These are phyloP conservation scores for Phytophthora citrophthora DNA, from an alignment of 352 stramenopile species.

Conservation along the genomic window DNA sequence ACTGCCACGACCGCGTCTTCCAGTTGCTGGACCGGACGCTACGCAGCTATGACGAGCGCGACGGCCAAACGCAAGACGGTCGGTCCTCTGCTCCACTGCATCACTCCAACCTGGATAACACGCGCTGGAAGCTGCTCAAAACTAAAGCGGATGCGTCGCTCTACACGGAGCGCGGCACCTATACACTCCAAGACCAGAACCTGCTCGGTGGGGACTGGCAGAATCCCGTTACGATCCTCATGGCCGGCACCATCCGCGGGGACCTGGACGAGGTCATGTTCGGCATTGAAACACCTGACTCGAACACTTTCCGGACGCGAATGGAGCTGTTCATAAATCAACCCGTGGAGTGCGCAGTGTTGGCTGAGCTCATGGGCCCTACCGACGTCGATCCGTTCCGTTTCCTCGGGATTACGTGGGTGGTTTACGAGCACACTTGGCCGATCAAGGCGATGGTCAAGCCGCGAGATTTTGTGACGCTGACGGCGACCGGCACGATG, in stretches of 20 bases:
- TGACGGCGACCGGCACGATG: slow-evolving; percentile 37
- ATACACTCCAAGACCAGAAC: slow-evolving; percentile 18
- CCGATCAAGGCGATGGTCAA: slow-evolving; percentile 29
- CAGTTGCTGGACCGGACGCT: slow-evolving; percentile 35
- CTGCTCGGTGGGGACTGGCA: slow-evolving; percentile 30
- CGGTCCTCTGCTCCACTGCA: slow-evolving; percentile 4
- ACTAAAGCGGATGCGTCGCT: slow-evolving; percentile 24
- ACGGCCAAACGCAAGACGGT: slow-evolving; percentile 11
- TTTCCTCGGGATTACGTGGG: slow-evolving; percentile 40
- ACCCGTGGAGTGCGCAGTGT: slow-evolving; percentile 19
- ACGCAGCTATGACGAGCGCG: slow-evolving; percentile 36
- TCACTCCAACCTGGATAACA: slow-evolving; percentile 30
- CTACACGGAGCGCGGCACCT: slow-evolving; percentile 22
- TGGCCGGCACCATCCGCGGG: slow-evolving; percentile 18
- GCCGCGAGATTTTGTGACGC: slow-evolving; percentile 39
- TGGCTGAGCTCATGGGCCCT: slow-evolving; percentile 29
- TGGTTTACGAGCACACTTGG: slow-evolving; percentile 24
- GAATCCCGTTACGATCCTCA: slow-evolving; percentile 20
- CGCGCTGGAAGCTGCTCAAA: slow-evolving; percentile 33
- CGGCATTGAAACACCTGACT: slow-evolving; percentile 19
- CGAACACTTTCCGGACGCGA: slow-evolving; percentile 11
- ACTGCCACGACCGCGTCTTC: slow-evolving; percentile 26
- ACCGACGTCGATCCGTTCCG: slow-evolving; percentile 38
- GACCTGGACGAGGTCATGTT: slow-evolving; percentile 35
- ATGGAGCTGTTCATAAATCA: slow-evolving; percentile 19